These are phyloP conservation scores for Lipomyces spencermartinsiae DNA, from an alignment of 805 yeast species.

Conservation along the genomic window DNA sequence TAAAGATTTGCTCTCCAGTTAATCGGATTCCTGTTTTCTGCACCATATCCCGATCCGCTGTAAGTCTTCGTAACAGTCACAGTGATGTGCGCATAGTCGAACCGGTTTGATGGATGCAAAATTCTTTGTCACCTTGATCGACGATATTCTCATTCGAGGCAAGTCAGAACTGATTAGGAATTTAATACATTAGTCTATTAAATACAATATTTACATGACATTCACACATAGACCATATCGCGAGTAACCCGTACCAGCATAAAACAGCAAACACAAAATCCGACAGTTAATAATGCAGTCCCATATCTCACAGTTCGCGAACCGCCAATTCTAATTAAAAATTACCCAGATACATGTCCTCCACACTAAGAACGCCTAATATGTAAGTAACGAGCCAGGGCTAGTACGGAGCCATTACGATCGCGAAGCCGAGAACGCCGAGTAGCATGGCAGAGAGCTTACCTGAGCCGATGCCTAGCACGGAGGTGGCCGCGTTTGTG, in stretches of 20 bases:
- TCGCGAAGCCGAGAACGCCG: not conserved
- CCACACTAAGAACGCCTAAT: not conserved
- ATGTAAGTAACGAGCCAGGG: no score
- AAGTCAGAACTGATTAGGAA: no score
- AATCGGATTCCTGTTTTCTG: no score
- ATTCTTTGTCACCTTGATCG: no score
- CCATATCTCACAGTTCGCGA: not conserved
- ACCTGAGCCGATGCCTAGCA: slow-evolving; percentile 1
- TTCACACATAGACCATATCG: not conserved
- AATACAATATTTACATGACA: not conserved
- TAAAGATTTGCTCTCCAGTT: no score
- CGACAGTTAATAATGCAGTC: not conserved
- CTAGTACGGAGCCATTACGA: not conserved
- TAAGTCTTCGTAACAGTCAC: no score
- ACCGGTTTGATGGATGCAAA: no score
- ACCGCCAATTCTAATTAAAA: not conserved
- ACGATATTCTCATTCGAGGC: no score
- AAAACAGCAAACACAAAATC: not conserved
- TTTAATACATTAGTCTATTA: not conserved
- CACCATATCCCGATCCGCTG: no score
- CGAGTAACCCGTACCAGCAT: no score
- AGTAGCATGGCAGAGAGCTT: not conserved
- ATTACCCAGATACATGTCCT: not conserved
- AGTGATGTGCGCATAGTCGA: no score
- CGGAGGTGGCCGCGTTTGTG: slow-evolving; percentile 6